Base-by-base conservation (phyloP, 2,329 filamentous ascomycete species). In the Venturia carpophila region DNA sequence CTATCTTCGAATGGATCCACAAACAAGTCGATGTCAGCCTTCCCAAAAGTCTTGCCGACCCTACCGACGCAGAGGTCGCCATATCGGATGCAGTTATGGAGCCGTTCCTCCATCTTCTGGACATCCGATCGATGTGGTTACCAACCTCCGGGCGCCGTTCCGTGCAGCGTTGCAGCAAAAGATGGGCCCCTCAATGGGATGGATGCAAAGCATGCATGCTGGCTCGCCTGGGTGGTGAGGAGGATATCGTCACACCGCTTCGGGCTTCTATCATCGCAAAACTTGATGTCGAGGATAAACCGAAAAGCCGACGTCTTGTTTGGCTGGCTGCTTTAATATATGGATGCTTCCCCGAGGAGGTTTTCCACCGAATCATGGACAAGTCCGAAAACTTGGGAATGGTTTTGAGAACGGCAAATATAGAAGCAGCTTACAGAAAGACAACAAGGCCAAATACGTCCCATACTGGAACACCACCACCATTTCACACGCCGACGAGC, bases 161-260 rank as follows among this genome's bases (percentile, higher is more conserved):
- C 10, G 3, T 6, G 13, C 47, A 21, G 13, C 37, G 41, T 41
- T 24, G 41, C 15, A 37, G 34, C 24, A 42, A 21, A 11, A 43
- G 42, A 49, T 65, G 64, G 64, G 39, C 34, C 15, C 43, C 24
- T 21, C 64, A 65, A 37, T n/a, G 15, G 13, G 64, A 65, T 62
- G 42, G 58, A 34, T 65, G 64, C 34, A 56, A 60, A 30, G 55
- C 64, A 37, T 65, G 64, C 30, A 62, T 65, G 24, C 64, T 65
- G 1, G 64, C 64, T 30, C 39, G 64, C 4, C 30, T 65, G 2
- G 64, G 63, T 45, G 47, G 47, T 13, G 63, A 64, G 17, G 34
- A 47, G 30, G 63, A 56, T 60, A 64, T 64, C 42, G 7, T 64
- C 39, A 39, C 52, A 27, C 47, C 63, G 13, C 63, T 64, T 39